phyloP scores from a whole-genome alignment of 306 rosid genomes.

The Prunus salicina region DNA sequence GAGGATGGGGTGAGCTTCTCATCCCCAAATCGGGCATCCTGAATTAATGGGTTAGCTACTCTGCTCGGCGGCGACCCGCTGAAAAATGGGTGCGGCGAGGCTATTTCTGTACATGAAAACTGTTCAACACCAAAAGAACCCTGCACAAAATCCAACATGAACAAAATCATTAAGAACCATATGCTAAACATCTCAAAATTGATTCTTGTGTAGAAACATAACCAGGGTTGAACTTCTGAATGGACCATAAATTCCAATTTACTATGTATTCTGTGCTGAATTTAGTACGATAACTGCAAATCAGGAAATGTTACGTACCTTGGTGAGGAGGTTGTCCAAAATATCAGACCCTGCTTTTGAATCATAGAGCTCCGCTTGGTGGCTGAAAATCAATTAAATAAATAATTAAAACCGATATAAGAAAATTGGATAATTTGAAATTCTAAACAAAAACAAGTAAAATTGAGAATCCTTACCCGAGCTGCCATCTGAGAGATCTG shows the following conservation, averaged over 20 bases:
- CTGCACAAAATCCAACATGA: constrained; percentile 31
- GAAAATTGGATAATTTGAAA: not conserved
- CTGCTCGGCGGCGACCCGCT: constrained; percentile 98
- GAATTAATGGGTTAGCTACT: constrained; percentile 92
- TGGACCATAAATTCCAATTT: too few species aligned
- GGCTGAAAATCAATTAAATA: constrained; percentile 41
- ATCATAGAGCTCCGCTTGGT: constrained; percentile 63
- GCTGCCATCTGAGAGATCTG: constrained; percentile 59
- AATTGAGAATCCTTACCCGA: constrained; percentile 36
- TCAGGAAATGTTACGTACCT: constrained; percentile 35
- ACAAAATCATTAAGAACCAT: not conserved
- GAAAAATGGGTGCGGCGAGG: constrained; percentile 86
- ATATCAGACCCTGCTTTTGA: constrained; percentile 55
- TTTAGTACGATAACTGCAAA: not conserved
- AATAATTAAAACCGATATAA: not conserved
- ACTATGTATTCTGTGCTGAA: too few species aligned
- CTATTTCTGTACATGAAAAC: constrained; percentile 39
- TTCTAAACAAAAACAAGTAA: not conserved
- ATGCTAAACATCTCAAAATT: not conserved
- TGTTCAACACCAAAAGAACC: constrained; percentile 62
- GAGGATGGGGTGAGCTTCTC: constrained; percentile 52
- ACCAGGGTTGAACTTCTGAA: not conserved
- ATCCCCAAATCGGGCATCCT: constrained; percentile 84
- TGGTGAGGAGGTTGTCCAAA: constrained; percentile 65
- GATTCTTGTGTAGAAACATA: not conserved